phyloP scores from a whole-genome alignment of 23 red algal species.

The Cyanidium caldarium region DNA sequence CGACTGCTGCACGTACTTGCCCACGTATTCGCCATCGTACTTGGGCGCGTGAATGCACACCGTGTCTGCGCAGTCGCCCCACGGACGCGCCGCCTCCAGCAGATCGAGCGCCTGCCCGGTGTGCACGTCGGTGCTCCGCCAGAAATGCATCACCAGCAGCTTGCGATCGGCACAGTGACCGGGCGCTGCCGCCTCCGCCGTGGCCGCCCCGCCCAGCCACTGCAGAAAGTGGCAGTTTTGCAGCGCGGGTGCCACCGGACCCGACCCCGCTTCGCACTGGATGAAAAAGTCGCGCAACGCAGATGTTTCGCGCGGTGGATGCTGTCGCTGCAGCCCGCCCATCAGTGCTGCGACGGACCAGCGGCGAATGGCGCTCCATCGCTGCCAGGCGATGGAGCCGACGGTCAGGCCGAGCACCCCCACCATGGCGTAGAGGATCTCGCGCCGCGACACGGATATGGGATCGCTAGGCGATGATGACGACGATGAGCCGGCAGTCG shows the following conservation, averaged over 20 bases:
- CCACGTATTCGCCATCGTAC: constrained; percentile 7
- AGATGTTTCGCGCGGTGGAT: not conserved
- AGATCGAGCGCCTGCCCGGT: not conserved
- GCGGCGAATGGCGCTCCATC: not conserved
- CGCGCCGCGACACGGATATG: not conserved
- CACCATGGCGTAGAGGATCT: not conserved
- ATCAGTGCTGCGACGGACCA: not conserved
- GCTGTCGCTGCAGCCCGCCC: not conserved
- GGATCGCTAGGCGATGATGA: too few species aligned
- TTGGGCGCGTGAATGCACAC: constrained; percentile 17
- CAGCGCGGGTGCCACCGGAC: not conserved
- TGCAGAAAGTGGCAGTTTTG: not conserved
- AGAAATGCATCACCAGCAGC: constrained; percentile 1
- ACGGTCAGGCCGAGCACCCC: not conserved
- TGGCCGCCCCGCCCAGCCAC: not conserved
- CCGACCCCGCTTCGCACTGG: not conserved
- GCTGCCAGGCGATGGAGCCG: not conserved
- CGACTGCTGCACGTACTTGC: not conserved
- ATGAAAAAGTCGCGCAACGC: constrained; percentile 4
- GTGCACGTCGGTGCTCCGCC: not conserved
- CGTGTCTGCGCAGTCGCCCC: not conserved
- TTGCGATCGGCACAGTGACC: not conserved
- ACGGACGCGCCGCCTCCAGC: not conserved
- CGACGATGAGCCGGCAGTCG: too few species aligned
- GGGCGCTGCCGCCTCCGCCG: not conserved